Percentiles rank a stretch among this genome's conserved stretches.
phyloP scores from a whole-genome alignment of 1,139 yeast species.

The Suhomyces kunorum region DNA sequence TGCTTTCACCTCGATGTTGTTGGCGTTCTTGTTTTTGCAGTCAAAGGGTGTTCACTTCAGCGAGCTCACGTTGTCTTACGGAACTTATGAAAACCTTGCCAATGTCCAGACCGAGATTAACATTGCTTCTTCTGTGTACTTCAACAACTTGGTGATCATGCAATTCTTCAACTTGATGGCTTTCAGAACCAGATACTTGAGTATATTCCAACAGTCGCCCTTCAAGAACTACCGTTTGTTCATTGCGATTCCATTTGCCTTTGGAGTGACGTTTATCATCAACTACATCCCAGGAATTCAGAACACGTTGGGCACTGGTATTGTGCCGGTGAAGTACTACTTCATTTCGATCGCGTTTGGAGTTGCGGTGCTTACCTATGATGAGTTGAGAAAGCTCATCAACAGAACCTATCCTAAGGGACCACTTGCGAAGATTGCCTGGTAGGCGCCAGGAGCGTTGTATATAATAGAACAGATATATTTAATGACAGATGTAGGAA shows the following conservation, averaged over 20 bases:
- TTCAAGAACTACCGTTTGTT: conserved; percentile 32
- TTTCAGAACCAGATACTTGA: conserved; percentile 46
- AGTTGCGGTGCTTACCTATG: conserved; percentile 35
- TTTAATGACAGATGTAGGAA: too few species aligned
- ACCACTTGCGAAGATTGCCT: conserved; percentile 42
- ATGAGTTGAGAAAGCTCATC: conserved; percentile 44
- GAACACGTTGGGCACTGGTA: conserved; percentile 35
- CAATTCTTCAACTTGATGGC: conserved; percentile 52
- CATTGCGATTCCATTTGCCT: conserved; percentile 38
- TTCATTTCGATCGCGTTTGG: conserved; percentile 53
- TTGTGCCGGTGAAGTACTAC: conserved; percentile 51
- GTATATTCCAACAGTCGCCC: conserved; percentile 46
- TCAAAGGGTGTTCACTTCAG: conserved; percentile 41
- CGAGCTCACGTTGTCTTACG: conserved; percentile 40
- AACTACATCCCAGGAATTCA: conserved; percentile 50
- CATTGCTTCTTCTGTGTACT: conserved; percentile 50
- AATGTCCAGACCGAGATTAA: conserved; percentile 27
- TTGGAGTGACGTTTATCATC: conserved; percentile 47
- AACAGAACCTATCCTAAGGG: conserved; percentile 42
- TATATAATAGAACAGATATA: neutral
- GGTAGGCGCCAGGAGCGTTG: conserved; percentile 26
- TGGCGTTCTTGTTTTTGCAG: conserved; percentile 43
- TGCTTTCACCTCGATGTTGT: conserved; percentile 44
- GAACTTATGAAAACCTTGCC: conserved; percentile 31
- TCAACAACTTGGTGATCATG: conserved; percentile 50